Evolutionary conservation across 108 stramenopile genomes (phyloP), one percentile per base, ranked within the genome.

Genomic region (Skeletonema tropicum): DNA sequence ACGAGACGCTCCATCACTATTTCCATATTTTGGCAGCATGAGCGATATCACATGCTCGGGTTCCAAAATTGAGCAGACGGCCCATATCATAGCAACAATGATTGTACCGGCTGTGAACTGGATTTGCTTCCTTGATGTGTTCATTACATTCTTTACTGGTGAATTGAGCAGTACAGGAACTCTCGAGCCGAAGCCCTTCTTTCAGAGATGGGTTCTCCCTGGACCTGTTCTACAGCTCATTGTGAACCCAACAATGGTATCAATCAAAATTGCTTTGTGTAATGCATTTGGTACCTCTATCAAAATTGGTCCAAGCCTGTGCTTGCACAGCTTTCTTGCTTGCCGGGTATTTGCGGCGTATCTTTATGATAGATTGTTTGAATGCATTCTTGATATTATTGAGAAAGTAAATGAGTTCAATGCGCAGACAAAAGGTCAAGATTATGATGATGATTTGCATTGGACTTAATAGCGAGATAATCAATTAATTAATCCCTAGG

Each of bases 111-210:
- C 87, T 29, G 88, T 85, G 26, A 57, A 85, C 52, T 63, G 70
- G 23, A 66, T 91, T 19, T 86, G 61, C 64, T 91, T 90, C 64
- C 57, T 89, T 35, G 90, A 92, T 79, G 91, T 94, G 10, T 92
- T 92, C 64, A 80, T 94, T 17, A 87, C 79, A 35, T 94, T 94
- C 69, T 92, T 90, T 66, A 94, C 94, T 8, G 94, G 94, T 9
- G 89, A 90, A 48, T 57, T 90, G 38, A 79, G 85, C 39, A 29
- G 77, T 13, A 55, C 70, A 7, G 90, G 94, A 8, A 76, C 74
- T 23, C 65, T 94, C 21, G 49, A 72, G 0, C 91, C 94, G 7
- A 87, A 85, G 49, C 79, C 85, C 17, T 85, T 89, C 72, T 77
- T 94, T 65, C 60, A 66, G 23, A 68, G 94, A 45, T 94, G 85